These are phyloP conservation scores for Cytospora mali DNA, from an alignment of 2,329 filamentous ascomycete genomes.

Conservation along the genomic window DNA sequence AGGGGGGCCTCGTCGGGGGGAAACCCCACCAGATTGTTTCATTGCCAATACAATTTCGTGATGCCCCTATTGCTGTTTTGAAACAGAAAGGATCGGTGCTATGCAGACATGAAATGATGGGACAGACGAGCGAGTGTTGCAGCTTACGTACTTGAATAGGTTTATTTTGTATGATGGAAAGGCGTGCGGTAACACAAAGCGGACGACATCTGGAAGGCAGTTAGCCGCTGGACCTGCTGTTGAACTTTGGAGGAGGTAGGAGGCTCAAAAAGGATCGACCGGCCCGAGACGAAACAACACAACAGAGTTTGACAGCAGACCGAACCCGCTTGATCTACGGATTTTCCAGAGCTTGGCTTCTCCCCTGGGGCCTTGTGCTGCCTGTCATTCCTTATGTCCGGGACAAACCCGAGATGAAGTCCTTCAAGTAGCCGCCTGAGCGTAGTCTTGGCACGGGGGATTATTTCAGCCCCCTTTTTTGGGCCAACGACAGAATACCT, in stretches of 20 bases:
- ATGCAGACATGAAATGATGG: not conserved
- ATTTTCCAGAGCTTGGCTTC: not conserved
- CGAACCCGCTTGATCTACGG: not conserved
- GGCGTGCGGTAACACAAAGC: not conserved
- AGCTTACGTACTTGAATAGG: not conserved
- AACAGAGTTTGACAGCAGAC: not conserved
- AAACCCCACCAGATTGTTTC: not conserved
- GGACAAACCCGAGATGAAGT: not conserved
- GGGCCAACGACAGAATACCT: not conserved
- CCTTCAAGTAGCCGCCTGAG: not conserved
- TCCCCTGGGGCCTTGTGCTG: no score
- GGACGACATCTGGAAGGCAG: not conserved
- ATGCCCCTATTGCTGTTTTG: not conserved
- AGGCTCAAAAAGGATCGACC: not conserved
- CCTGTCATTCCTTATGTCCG: no score
- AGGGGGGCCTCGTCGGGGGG: no score
- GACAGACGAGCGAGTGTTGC: not conserved
- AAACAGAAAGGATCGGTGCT: not conserved
- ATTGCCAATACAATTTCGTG: not conserved
- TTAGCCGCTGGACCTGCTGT: not conserved
- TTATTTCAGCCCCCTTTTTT: not conserved
- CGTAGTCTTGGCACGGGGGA: not conserved
- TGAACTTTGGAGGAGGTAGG: not conserved
- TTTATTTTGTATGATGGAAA: not conserved
- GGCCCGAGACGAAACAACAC: not conserved